Evolutionary conservation across 768 basidiomycete genomes (phyloP).

Genomic region (Boletus insuetus): DNA sequence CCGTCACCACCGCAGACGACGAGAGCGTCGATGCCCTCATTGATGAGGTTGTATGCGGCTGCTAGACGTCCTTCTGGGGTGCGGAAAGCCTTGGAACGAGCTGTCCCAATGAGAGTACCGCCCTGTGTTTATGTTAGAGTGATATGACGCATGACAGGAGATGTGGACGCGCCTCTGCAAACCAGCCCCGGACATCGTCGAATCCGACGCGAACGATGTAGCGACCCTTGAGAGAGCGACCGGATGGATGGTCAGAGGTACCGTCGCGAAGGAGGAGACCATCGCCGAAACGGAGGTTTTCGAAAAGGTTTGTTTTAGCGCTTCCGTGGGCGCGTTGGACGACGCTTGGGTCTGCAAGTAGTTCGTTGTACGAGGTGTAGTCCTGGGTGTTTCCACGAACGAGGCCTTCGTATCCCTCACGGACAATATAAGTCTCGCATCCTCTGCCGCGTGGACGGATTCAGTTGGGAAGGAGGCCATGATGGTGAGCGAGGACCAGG

Average conservation of each 20-base stretch:
- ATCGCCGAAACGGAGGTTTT: conserved; percentile 82
- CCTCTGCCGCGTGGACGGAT: conserved; percentile 44
- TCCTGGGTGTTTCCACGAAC: conserved; percentile 74
- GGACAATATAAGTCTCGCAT: conserved; percentile 93
- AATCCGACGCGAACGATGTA: conserved; percentile 97
- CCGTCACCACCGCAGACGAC: conserved; percentile 98
- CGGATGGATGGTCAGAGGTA: conserved; percentile 67
- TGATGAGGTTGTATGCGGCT: conserved; percentile 89
- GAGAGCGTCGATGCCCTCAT: conserved; percentile 95
- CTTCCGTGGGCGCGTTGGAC: no score
- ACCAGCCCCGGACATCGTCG: conserved; percentile 97
- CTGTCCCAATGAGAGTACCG: conserved; percentile 95
- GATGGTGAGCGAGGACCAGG: no score
- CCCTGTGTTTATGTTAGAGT: conserved; percentile 46
- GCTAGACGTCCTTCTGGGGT: conserved; percentile 81
- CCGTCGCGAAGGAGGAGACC: conserved; percentile 76
- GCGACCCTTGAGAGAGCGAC: conserved; percentile 78
- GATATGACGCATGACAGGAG: no score
- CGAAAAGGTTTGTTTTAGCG: conserved; percentile 39
- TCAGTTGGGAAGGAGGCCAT: no score
- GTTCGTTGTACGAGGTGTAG: no score
- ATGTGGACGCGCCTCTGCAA: conserved; percentile 63
- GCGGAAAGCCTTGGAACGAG: conserved; percentile 80
- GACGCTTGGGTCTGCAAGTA: no score
- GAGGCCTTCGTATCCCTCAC: conserved; percentile 98